Conservation (phyloP, 2,329 filamentous ascomycete species). For the Fusarium hostae region DNA sequence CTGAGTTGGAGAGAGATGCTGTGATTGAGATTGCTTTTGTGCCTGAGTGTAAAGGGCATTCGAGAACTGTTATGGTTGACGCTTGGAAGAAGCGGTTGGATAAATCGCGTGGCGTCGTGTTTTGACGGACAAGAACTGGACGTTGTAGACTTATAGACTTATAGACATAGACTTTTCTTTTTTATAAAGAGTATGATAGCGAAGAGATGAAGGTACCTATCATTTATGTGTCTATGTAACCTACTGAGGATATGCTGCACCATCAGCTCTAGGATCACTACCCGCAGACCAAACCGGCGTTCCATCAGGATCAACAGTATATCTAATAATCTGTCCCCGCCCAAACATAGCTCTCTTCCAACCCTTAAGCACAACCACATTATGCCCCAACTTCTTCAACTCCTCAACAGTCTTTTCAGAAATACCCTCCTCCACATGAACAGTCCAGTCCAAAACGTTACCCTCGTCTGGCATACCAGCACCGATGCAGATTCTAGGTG, state of each 20-base stretch:
- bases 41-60: neutral
- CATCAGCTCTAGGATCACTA: slow-evolving; percentile 89
- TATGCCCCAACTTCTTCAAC: slow-evolving; percentile 76
- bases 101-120: neutral
- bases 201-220: no score
- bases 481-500: slow-evolving; percentile 89
- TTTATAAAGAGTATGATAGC: no score
- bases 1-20: neutral
- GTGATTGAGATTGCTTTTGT: slow-evolving; percentile 19
- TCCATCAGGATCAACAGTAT: slow-evolving; percentile 77
- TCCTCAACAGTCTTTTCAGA: slow-evolving; percentile 72
- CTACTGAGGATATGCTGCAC: slow-evolving; percentile 70
- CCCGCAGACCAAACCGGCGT: slow-evolving; percentile 84
- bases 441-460: slow-evolving; percentile 68
- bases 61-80: neutral
- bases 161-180: slow-evolving; percentile 1
- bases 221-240: no score
- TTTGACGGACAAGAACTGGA: neutral
- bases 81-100: neutral
- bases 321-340: slow-evolving; percentile 85
- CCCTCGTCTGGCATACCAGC: slow-evolving; percentile 74
- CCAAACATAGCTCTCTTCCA: slow-evolving; percentile 78
- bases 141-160: neutral
- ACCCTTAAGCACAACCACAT: slow-evolving; percentile 74
- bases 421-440: slow-evolving; percentile 88